Evolutionary conservation across 345 rosid genomes (phyloP).

Genomic region (Cardamine occulta): DNA sequence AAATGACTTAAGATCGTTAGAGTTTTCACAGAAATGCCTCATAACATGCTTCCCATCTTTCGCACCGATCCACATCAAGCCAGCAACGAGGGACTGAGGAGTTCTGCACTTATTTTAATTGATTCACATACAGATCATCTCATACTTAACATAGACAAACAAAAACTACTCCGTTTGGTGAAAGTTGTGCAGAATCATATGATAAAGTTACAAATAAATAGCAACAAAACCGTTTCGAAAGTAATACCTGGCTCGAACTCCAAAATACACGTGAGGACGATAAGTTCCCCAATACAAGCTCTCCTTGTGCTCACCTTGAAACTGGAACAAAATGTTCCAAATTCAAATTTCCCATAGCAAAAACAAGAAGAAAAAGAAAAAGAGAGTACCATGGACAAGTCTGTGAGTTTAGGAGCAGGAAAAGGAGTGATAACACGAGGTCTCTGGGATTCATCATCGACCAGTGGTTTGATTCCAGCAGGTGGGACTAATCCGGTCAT

Average conservation of each 20-base stretch:
- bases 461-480: slow-evolving; percentile 51
- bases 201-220: background rate
- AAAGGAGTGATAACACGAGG: slow-evolving; percentile 85
- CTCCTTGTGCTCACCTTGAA: slow-evolving; percentile 84
- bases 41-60: slow-evolving; percentile 70
- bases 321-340: slow-evolving; percentile 47
- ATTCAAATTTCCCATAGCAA: background rate
- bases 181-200: background rate
- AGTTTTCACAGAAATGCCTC: slow-evolving; percentile 86
- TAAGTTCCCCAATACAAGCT: slow-evolving; percentile 94
- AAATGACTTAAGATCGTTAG: slow-evolving; percentile 65
- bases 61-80: slow-evolving; percentile 87
- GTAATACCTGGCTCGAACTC: slow-evolving; percentile 80
- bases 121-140: background rate
- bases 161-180: background rate
- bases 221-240: background rate
- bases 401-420: slow-evolving; percentile 76
- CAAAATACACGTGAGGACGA: slow-evolving; percentile 84
- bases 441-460: slow-evolving; percentile 41
- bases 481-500: slow-evolving; percentile 65
- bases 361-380: background rate
- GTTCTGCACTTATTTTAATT: slow-evolving; percentile 52
- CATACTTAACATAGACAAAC: slow-evolving; percentile 1
- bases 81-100: slow-evolving; percentile 77
- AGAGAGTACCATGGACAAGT: slow-evolving; percentile 63